Base-by-base conservation (phyloP, 1,139 yeast species). In the Yamadazyma sp. region DNA sequence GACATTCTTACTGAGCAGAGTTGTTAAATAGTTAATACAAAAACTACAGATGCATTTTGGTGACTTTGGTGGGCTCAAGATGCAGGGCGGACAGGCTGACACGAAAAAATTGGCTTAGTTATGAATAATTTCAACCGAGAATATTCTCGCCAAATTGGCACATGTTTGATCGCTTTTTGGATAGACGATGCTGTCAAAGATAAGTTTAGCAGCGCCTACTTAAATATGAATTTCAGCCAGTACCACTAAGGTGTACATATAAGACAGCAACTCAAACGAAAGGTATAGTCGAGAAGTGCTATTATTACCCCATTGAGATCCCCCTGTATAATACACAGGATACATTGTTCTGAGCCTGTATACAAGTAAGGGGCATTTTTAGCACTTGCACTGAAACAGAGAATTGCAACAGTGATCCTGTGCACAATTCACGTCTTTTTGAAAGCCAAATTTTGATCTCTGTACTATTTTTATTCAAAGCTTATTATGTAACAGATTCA, bases 361-460 rank as follows among this genome's bases (percentile, higher is more conserved):
- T 33, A 26, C 31, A 33, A 33, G 33, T 31, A 10, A 10, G 7
- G 15, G 34, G 20, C 12, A 31, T 38, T 39, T 34, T 29, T n/a
- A 31, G 41, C 41, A 31, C 38, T 35, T 31, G 25, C 38, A 12
- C 33, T 14, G 10, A 23, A 28, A 20, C 26, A 16, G 34, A 32
- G 14, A 20, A 32, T n/a, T 23, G 34, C 34, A 28, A 16, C 34
- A 32, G 34, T n/a, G 26, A 22, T 20, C 20, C 20, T 12, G 26
- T 15, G 23, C 26, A 33, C 31, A 25, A n/a, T 18, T 7, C 7
- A 27, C 31, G 12, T 16, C n/a, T n/a, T 33, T 4, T 15, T 7
- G 11, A 16, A 17, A 11, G 7, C 22, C 9, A 33, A 31, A 33
- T 33, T 33, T 24, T 33, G 36, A 33, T 33, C 36, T 33, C 36